These are phyloP conservation scores for Globisporangium paroecandrum DNA, from an alignment of 352 stramenopile genomes.

Conservation along the genomic window DNA sequence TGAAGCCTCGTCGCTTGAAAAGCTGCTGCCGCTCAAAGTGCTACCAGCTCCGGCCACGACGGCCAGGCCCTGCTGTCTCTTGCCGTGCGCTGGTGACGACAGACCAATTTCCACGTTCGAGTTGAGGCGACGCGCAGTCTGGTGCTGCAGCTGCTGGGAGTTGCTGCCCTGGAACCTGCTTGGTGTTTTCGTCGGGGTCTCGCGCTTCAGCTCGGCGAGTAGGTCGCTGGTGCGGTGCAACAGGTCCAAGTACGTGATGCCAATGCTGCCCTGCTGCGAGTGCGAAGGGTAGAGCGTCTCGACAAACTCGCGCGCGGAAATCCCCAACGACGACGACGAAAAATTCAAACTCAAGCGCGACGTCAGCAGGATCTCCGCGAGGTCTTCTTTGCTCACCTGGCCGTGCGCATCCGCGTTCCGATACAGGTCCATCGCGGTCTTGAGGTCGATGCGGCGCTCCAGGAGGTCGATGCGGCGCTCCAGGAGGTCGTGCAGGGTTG, in stretches of 20 bases:
- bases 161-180: not conserved
- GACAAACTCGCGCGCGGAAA: conserved; percentile 56
- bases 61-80: too few species aligned
- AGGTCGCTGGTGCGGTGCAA: conserved; percentile 59
- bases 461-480: conserved; percentile 67
- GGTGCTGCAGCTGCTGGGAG: conserved; percentile 36
- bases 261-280: conserved; percentile 9
- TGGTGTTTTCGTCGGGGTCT: not conserved
- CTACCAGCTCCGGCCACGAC: too few species aligned
- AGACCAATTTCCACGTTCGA: conserved; percentile 17
- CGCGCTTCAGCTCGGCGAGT: conserved; percentile 41
- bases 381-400: conserved; percentile 52
- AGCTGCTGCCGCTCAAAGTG: conserved; percentile 3
- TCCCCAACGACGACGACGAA: conserved; percentile 22
- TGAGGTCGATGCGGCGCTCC: conserved; percentile 64
- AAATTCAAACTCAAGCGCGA: conserved; percentile 65
- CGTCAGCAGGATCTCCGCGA: conserved; percentile 62
- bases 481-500: conserved; percentile 64
- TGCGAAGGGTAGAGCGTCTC: conserved; percentile 51
- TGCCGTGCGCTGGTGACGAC: not conserved
- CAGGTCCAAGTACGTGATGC: conserved; percentile 56
- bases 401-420: conserved; percentile 52
- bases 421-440: conserved; percentile 67
- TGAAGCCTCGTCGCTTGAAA: conserved; percentile 30
- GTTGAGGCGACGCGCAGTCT: conserved; percentile 40